phyloP scores from a whole-genome alignment of 129 eudicot genomes.

The Saussurea involucrata region DNA sequence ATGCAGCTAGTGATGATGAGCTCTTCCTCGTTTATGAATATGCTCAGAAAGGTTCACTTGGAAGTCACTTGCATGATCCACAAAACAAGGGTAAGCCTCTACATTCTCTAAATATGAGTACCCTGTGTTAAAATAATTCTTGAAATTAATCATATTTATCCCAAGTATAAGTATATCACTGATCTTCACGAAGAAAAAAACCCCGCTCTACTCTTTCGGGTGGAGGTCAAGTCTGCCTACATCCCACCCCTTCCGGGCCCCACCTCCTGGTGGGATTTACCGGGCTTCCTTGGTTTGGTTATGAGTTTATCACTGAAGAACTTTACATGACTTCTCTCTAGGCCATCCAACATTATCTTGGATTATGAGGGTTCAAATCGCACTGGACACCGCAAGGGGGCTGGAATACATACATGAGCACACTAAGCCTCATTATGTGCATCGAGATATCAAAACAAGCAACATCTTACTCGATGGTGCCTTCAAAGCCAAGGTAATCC shows the following conservation, averaged over 20 bases:
- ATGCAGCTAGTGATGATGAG: conserved; percentile 81
- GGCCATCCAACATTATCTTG: conserved; percentile 92
- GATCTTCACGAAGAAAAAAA: not conserved
- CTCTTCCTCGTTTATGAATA: conserved; percentile 86
- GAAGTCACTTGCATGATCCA: conserved; percentile 88
- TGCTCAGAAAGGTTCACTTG: conserved; percentile 92
- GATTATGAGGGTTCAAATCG: conserved; percentile 93
- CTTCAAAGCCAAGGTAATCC: conserved; percentile 86
- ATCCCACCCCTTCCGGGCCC: too few species aligned
- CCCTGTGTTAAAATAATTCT: not conserved
- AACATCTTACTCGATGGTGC: conserved; percentile 84
- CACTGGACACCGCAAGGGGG: conserved; percentile 93
- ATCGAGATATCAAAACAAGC: conserved; percentile 91
- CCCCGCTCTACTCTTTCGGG: not conserved
- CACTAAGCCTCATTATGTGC: conserved; percentile 94
- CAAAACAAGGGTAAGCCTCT: conserved; percentile 61
- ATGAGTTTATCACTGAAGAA: not conserved
- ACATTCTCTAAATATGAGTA: not conserved
- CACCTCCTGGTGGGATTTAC: too few species aligned
- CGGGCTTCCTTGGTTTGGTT: not conserved
- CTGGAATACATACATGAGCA: conserved; percentile 97
- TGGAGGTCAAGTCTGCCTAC: too few species aligned
- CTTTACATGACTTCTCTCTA: conserved; percentile 16
- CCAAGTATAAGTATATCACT: not conserved
- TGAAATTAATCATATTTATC: not conserved